Evolutionary conservation across 441 rosid genomes (phyloP).

Genomic region (Arabidopsis hybrid): DNA sequence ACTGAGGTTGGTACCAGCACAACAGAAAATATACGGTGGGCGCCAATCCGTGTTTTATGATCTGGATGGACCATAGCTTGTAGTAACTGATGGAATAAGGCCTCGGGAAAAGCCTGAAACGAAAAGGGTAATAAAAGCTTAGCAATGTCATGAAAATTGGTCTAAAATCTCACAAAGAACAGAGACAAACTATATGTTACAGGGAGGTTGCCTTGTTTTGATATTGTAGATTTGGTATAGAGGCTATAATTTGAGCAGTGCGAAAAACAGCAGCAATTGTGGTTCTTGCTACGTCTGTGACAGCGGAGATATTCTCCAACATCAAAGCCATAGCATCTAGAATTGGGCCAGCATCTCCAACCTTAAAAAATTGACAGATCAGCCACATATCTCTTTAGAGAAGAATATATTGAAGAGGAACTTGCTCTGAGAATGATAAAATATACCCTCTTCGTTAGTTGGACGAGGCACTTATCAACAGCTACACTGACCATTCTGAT

Average conservation of each 20-base stretch:
- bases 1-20: constrained; percentile 92
- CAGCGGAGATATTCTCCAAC: constrained; percentile 87
- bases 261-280: constrained; percentile 86
- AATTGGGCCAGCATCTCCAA: constrained; percentile 95
- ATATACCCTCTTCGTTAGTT: constrained; percentile 71
- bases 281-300: constrained; percentile 76
- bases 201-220: constrained; percentile 72
- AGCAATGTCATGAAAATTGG: constrained; percentile 12
- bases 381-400: constrained; percentile 33
- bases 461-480: constrained; percentile 87
- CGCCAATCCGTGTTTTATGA: constrained; percentile 79
- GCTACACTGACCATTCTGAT: constrained; percentile 67
- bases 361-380: constrained; percentile 52
- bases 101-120: constrained; percentile 85
- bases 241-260: constrained; percentile 85
- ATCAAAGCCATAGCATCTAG: constrained; percentile 90
- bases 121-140: constrained; percentile 7
- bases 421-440: constrained; percentile 25
- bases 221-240: constrained; percentile 80
- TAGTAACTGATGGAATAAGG: constrained; percentile 85
- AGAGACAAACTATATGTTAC: constrained; percentile 19
- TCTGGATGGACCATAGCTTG: constrained; percentile 87
- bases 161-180: background rate
- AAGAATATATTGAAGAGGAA: constrained; percentile 12
- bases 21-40: constrained; percentile 86